phyloP scores from a whole-genome alignment of 345 rosid species.

The Dovyalis caffra region DNA sequence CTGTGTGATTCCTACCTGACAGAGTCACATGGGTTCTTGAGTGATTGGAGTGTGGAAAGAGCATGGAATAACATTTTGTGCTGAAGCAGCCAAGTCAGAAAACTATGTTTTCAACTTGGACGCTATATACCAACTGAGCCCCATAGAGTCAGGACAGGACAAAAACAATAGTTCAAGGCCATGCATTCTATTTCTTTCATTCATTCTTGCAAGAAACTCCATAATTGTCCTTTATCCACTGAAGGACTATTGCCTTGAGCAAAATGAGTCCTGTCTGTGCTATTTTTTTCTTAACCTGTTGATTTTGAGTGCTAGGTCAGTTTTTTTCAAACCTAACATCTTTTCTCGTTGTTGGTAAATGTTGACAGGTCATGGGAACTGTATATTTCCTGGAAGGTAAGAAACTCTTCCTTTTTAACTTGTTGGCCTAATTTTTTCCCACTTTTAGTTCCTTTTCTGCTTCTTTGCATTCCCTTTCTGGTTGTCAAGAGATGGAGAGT shows the following conservation, averaged over 20 bases:
- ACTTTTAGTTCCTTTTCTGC: not conserved
- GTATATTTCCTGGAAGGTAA: constrained; percentile 96
- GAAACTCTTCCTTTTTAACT: constrained; percentile 7
- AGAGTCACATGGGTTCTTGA: constrained; percentile 34
- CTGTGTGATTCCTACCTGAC: constrained; percentile 28
- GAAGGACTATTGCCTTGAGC: not conserved
- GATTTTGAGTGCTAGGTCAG: too few relatives aligned
- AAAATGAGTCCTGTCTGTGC: constrained; percentile 5
- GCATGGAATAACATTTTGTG: constrained; percentile 22
- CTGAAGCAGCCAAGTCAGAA: constrained; percentile 1
- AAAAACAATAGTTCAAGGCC: constrained; percentile 4
- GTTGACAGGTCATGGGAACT: constrained; percentile 81
- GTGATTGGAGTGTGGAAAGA: constrained; percentile 22
- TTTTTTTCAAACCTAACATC: constrained; percentile 6
- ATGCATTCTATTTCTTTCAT: constrained; percentile 3
- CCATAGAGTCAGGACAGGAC: constrained; percentile 11
- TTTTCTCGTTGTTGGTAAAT: constrained; percentile 20
- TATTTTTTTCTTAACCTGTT: not conserved
- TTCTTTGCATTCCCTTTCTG: constrained; percentile 4
- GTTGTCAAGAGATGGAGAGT: not conserved
- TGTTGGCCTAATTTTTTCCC: not conserved
- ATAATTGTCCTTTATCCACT: constrained; percentile 5
- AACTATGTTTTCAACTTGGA: constrained; percentile 15
- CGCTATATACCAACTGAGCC: constrained; percentile 17
- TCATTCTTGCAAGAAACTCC: constrained; percentile 17